These are phyloP conservation scores for Neodidymelliopsis sp. DNA, from an alignment of 2,329 filamentous ascomycete species.

Conservation along the genomic window DNA sequence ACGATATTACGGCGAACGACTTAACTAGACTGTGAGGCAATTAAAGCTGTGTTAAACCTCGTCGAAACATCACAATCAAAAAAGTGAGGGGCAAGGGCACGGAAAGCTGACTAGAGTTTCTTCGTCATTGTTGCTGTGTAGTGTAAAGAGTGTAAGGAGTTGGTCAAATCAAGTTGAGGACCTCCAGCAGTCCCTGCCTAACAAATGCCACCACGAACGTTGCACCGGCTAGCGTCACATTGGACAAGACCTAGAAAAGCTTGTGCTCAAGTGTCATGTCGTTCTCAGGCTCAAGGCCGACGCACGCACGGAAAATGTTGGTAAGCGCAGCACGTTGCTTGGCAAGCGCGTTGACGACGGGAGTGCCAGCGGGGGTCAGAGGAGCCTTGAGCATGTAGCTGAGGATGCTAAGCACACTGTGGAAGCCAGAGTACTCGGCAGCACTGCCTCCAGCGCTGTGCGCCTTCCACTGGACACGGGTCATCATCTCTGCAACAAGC, in stretches of 20 bases:
- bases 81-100: background rate
- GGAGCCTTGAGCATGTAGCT: conserved; percentile 99
- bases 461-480: conserved; percentile 90
- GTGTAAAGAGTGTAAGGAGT: conserved; percentile 38
- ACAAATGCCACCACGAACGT: background rate
- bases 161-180: conserved; percentile 25
- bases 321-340: conserved; percentile 95
- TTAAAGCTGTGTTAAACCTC: too few relatives aligned
- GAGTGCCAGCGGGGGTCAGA: conserved; percentile 90
- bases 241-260: conserved; percentile 66
- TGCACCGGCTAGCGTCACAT: background rate
- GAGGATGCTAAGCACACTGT: conserved; percentile 94
- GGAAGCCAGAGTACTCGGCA: conserved; percentile 87
- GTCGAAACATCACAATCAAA: background rate
- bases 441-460: conserved; percentile 59
- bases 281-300: conserved; percentile 94
- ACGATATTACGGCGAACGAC: too few relatives aligned
- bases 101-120: background rate
- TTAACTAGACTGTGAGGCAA: too few relatives aligned
- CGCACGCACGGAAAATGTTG: conserved; percentile 98
- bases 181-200: background rate
- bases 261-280: conserved; percentile 99
- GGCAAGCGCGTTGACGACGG: conserved; percentile 91
- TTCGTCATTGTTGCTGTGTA: conserved; percentile 16
- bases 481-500: conserved; percentile 96